These are phyloP conservation scores for Salix suchowensis DNA, from an alignment of 345 rosid genomes.

Conservation along the genomic window DNA sequence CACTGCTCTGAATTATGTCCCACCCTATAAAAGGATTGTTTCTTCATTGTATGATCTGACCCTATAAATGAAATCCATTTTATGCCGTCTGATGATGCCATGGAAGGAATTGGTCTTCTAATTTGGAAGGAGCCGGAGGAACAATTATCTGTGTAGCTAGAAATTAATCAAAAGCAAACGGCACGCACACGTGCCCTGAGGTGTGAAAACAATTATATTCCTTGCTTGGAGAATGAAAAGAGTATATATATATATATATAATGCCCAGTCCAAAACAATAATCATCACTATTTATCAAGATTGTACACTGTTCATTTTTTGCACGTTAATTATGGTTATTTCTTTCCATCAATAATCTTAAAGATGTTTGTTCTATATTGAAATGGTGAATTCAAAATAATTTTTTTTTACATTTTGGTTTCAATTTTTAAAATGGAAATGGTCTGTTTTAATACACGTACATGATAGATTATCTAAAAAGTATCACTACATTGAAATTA, in stretches of 20 bases:
- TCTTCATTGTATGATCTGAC: constrained; percentile 1
- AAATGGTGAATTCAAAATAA: no score
- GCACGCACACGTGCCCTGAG: not conserved
- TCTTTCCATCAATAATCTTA: no score
- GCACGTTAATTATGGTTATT: no score
- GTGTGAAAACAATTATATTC: not conserved
- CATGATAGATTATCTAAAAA: no score
- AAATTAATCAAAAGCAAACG: not conserved
- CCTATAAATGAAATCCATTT: no score
- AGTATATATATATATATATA: not conserved
- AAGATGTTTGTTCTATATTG: no score
- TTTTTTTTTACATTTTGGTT: no score
- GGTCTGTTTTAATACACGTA: no score
- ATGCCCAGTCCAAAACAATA: not conserved
- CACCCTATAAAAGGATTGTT: not conserved
- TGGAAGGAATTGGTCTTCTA: no score
- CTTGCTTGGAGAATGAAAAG: not conserved
- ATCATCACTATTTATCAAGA: not conserved
- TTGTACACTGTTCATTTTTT: not conserved
- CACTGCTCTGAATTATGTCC: not conserved
- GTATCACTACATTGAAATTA: no score
- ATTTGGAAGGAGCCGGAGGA: not conserved
- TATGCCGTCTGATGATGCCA: no score
- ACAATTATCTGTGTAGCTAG: not conserved
- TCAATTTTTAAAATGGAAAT: no score